Percentiles rank a stretch among this genome's conserved stretches.
Conservation (phyloP, 129 eudicot species). For the Tagetes patula region DNA sequence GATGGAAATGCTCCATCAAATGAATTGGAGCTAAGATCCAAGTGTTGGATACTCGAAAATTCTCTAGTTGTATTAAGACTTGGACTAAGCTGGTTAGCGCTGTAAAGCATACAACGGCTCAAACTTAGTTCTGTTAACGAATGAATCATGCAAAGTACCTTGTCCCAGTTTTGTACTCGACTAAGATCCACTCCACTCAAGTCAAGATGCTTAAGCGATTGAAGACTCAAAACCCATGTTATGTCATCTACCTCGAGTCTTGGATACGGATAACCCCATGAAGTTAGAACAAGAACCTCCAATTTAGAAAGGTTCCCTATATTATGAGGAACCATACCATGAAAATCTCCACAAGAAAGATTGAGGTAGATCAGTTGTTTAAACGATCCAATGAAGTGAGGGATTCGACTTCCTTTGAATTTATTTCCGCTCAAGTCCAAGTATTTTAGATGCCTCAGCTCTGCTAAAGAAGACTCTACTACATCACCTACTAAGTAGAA, state of each 20-base stretch:
- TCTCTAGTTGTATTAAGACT: neutral
- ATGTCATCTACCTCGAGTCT: neutral
- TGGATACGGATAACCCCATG: too few species aligned
- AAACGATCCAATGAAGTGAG: neutral
- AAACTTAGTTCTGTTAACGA: slow-evolving; percentile 10
- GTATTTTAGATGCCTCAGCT: neutral
- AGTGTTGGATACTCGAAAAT: slow-evolving; percentile 1
- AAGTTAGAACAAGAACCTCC: neutral
- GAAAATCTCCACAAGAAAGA: neutral
- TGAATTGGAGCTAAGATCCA: neutral
- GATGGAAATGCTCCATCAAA: neutral
- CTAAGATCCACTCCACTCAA: slow-evolving; percentile 9
- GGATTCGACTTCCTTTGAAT: neutral
- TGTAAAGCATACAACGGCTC: neutral
- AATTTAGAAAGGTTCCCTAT: neutral
- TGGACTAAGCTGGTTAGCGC: neutral
- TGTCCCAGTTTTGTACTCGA: neutral
- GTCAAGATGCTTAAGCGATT: neutral
- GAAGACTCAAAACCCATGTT: slow-evolving; percentile 14
- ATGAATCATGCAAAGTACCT: neutral
- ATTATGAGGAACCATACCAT: neutral
- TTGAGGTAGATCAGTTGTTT: neutral
- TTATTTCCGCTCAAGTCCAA: slow-evolving; percentile 5
- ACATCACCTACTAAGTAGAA: neutral
- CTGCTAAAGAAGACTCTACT: neutral